Conservation (phyloP, 768 basidiomycete genomes). For the Leucocoprinus leucothites region DNA sequence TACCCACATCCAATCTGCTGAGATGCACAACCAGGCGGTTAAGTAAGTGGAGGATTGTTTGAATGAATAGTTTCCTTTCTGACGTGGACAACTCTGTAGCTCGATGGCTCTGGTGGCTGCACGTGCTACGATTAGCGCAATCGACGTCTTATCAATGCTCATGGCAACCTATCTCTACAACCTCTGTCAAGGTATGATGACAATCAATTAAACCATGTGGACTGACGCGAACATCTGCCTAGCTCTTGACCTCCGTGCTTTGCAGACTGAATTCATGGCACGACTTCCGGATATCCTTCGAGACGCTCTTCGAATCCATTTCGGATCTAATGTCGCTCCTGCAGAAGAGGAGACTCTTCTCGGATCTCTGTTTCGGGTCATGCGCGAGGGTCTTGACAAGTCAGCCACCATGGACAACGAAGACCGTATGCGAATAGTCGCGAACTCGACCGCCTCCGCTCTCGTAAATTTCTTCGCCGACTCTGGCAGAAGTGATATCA, state of each 20-base stretch:
- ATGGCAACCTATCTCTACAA: slow-evolving; percentile 70
- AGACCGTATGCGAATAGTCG: slow-evolving; percentile 62
- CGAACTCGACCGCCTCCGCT: slow-evolving; percentile 51
- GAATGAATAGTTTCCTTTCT: background rate
- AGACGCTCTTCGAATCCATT: slow-evolving; percentile 37
- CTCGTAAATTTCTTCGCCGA: slow-evolving; percentile 44
- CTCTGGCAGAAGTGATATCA: slow-evolving; percentile 16
- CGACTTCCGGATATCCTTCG: slow-evolving; percentile 44
- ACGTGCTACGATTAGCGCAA: slow-evolving; percentile 65
- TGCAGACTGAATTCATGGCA: slow-evolving; percentile 58
- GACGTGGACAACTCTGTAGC: slow-evolving; percentile 19
- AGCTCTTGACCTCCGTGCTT: slow-evolving; percentile 77
- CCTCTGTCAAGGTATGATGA: slow-evolving; percentile 54
- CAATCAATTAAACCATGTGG: background rate
- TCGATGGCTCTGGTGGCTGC: slow-evolving; percentile 71
- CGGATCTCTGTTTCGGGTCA: slow-evolving; percentile 33
- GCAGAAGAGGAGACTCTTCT: slow-evolving; percentile 28
- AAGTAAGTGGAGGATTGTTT: slow-evolving; percentile 46
- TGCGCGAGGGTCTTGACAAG: slow-evolving; percentile 58
- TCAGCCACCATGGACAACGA: slow-evolving; percentile 68
- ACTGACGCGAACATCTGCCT: background rate
- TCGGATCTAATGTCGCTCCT: slow-evolving; percentile 17
- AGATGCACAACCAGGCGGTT: slow-evolving; percentile 84
- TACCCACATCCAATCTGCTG: slow-evolving; percentile 78
- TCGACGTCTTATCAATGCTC: slow-evolving; percentile 69